phyloP scores from a whole-genome alignment of 129 eudicot genomes.

The Rutidosis leptorrhynchoides region DNA sequence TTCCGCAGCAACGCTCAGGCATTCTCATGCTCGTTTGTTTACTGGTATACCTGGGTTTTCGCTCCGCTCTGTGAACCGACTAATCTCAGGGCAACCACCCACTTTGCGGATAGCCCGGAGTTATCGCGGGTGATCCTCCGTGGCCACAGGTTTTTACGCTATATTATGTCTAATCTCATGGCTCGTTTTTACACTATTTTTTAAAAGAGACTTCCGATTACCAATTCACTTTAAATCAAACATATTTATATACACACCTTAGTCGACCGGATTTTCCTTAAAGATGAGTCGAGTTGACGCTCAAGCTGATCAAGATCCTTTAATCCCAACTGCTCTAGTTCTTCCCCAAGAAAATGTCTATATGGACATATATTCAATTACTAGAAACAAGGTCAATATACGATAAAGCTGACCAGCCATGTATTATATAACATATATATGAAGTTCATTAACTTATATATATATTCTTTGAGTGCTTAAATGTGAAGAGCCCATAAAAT shows the following conservation, averaged over 20 bases:
- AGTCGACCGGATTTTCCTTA: slow-evolving; percentile 48
- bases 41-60: too few species aligned
- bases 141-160: too few species aligned
- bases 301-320: slow-evolving; percentile 55
- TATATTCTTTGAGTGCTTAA: background rate
- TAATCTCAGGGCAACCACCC: too few species aligned
- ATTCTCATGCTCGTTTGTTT: too few species aligned
- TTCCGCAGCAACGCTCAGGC: too few species aligned
- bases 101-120: too few species aligned
- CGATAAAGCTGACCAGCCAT: background rate
- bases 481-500: background rate
- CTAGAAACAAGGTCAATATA: background rate
- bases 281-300: slow-evolving; percentile 43
- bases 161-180: too few species aligned
- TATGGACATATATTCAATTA: background rate
- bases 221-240: background rate
- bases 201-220: background rate
- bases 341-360: slow-evolving; percentile 54
- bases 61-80: too few species aligned
- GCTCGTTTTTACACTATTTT: background rate
- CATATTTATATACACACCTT: slow-evolving; percentile 28
- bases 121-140: too few species aligned
- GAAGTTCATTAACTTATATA: background rate
- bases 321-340: slow-evolving; percentile 40
- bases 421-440: background rate